Evolutionary conservation across 805 yeast genomes (phyloP).

Genomic region (Spathaspora hagerdaliae): DNA sequence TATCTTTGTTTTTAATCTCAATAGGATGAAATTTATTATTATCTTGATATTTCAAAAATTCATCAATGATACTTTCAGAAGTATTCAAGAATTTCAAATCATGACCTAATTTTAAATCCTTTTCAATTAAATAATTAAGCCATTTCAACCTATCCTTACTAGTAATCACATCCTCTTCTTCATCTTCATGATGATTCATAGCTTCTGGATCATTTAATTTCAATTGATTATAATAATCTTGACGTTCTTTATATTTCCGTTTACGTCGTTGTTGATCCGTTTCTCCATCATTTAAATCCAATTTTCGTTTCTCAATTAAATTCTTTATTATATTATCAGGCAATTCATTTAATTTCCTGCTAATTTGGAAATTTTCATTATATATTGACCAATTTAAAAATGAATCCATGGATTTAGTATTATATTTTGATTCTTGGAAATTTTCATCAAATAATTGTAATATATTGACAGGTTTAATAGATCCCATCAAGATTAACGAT

Average conservation of each 20-base stretch:
- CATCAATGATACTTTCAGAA: conserved; percentile 16
- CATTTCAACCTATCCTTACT: conserved; percentile 27
- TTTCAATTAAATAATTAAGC: conserved; percentile 36
- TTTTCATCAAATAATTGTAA: conserved; percentile 6
- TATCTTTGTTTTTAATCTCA: conserved; percentile 7
- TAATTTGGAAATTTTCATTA: conserved; percentile 21
- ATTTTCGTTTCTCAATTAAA: conserved; percentile 35
- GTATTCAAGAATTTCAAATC: conserved; percentile 32
- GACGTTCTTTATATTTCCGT: conserved; percentile 32
- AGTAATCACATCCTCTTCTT: conserved; percentile 13
- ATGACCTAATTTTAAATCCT: conserved; percentile 32
- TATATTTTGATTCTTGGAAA: conserved; percentile 9
- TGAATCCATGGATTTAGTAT: conserved; percentile 34
- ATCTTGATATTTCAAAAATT: conserved; percentile 22
- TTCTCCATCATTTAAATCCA: conserved; percentile 30
- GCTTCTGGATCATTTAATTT: conserved; percentile 17
- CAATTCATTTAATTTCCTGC: conserved; percentile 23
- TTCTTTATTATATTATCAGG: conserved; percentile 27
- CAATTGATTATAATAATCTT: conserved; percentile 36
- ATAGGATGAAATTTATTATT: conserved; percentile 28
- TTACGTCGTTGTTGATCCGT: conserved; percentile 32
- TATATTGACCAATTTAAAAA: conserved; percentile 31
- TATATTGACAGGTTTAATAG: conserved; percentile 47
- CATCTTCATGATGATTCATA: not conserved
- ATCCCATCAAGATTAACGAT: conserved; percentile 61